phyloP scores from a whole-genome alignment of 2,329 filamentous ascomycete species.

The Trichoderma arundinaceum region DNA sequence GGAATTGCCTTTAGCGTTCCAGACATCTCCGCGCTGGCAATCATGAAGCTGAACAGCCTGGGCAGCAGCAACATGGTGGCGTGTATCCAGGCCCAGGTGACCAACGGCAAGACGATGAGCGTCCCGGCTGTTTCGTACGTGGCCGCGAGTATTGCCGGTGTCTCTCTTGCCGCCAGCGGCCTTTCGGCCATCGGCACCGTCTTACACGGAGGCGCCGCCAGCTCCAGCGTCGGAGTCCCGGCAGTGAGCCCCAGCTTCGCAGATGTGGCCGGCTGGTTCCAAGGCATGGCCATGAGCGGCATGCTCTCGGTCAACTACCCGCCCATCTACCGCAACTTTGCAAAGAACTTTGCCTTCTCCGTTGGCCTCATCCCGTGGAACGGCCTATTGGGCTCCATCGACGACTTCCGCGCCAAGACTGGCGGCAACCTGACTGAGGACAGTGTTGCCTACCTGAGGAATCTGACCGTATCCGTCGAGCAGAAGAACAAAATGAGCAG shows the following conservation, averaged over 20 bases:
- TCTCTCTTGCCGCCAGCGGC: conserved; percentile 75
- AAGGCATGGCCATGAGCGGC: conserved; percentile 91
- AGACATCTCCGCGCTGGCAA: conserved; percentile 86
- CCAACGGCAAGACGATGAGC: conserved; percentile 83
- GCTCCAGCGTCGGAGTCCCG: conserved; percentile 62
- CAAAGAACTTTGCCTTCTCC: conserved; percentile 93
- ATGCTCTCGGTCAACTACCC: conserved; percentile 94
- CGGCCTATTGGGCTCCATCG: conserved; percentile 80
- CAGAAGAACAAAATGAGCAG: conserved; percentile 59
- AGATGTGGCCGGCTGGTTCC: conserved; percentile 88
- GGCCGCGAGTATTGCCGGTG: conserved; percentile 84
- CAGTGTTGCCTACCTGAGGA: conserved; percentile 75
- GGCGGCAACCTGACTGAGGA: conserved; percentile 86
- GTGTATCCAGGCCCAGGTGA: conserved; percentile 80
- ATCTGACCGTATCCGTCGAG: conserved; percentile 74
- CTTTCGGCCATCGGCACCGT: conserved; percentile 70
- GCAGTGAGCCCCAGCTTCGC: conserved; percentile 81
- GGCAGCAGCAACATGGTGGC: conserved; percentile 69
- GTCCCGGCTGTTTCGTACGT: conserved; percentile 80
- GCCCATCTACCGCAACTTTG: conserved; percentile 83
- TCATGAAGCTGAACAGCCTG: conserved; percentile 71
- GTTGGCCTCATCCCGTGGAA: conserved; percentile 83
- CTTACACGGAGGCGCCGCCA: conserved; percentile 53
- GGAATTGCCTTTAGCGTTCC: conserved; percentile 88
- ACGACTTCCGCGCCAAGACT: conserved; percentile 77